Conservation (phyloP, 2,329 filamentous ascomycete species). For the Aspergillus clavatus region DNA sequence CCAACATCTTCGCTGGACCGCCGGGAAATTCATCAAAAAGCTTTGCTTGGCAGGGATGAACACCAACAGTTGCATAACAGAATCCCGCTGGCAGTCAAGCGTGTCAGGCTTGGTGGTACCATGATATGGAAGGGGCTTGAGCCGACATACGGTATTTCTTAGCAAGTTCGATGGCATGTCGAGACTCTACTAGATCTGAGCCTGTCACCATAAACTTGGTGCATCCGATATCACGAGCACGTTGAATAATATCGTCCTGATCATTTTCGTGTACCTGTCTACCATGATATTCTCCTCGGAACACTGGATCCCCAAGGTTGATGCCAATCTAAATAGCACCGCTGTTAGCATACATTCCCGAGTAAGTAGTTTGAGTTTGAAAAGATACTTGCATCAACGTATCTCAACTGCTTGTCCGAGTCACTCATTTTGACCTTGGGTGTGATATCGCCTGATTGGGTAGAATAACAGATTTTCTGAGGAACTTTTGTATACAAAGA, state of each 20-base stretch:
- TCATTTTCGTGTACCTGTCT: constrained; percentile 54
- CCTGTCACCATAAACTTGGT: constrained; percentile 90
- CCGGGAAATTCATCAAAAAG: constrained; percentile 62
- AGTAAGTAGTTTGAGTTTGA: not conserved
- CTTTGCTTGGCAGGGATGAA: constrained; percentile 84
- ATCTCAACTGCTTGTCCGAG: constrained; percentile 34
- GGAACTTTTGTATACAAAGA: constrained; percentile 4
- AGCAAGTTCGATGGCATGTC: constrained; percentile 68
- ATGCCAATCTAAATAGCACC: constrained; percentile 65
- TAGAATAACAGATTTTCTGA: constrained; percentile 10
- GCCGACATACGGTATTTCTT: constrained; percentile 62
- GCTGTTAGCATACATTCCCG: constrained; percentile 11
- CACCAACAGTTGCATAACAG: constrained; percentile 86
- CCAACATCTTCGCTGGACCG: constrained; percentile 42
- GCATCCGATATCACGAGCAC: constrained; percentile 74
- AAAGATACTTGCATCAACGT: constrained; percentile 42
- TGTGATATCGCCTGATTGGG: constrained; percentile 2
- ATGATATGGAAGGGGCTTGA: constrained; percentile 4
- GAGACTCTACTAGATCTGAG: constrained; percentile 74
- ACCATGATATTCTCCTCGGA: constrained; percentile 76
- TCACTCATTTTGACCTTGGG: constrained; percentile 31
- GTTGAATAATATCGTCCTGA: constrained; percentile 63
- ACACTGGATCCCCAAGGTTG: constrained; percentile 91
- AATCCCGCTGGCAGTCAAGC: constrained; percentile 55
- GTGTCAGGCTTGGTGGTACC: constrained; percentile 12